Evolutionary conservation across 1,284 basidiomycete genomes (phyloP).

Genomic region (Heterobasidion irregulare): DNA sequence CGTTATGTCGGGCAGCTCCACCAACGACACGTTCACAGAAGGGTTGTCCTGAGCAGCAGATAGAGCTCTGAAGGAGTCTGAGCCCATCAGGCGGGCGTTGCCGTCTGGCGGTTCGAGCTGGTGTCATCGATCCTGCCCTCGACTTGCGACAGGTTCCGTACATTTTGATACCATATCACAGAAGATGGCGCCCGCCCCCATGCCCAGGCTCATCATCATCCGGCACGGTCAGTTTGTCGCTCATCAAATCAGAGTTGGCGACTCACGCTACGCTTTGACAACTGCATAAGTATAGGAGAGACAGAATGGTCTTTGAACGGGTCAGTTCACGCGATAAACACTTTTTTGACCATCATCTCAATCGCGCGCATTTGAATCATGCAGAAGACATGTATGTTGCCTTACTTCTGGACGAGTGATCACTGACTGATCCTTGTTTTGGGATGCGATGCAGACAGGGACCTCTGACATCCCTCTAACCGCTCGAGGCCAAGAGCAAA

Average conservation of each 20-base stretch:
- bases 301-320: slow-evolving; percentile 94
- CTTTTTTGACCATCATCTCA: slow-evolving; percentile 1
- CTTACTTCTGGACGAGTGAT: too few species aligned
- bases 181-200: slow-evolving; percentile 18
- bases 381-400: slow-evolving; percentile 62
- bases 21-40: background rate
- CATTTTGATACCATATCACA: too few species aligned
- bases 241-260: background rate
- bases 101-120: too few species aligned
- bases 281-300: slow-evolving; percentile 51
- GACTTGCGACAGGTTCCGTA: too few species aligned
- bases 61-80: too few species aligned
- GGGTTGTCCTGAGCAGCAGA: too few species aligned
- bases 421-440: too few species aligned
- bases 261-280: slow-evolving; percentile 4
- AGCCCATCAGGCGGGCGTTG: too few species aligned
- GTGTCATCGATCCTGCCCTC: too few species aligned
- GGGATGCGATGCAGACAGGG: slow-evolving; percentile 57
- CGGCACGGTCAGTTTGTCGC: slow-evolving; percentile 52
- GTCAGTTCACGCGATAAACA: slow-evolving; percentile 23
- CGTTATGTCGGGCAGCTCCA: background rate
- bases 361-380: background rate
- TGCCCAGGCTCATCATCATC: slow-evolving; percentile 70
- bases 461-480: slow-evolving; percentile 85
- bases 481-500: slow-evolving; percentile 66